These are phyloP conservation scores for Endocladia muricata DNA, from an alignment of 31 red algal genomes.

Conservation along the genomic window DNA sequence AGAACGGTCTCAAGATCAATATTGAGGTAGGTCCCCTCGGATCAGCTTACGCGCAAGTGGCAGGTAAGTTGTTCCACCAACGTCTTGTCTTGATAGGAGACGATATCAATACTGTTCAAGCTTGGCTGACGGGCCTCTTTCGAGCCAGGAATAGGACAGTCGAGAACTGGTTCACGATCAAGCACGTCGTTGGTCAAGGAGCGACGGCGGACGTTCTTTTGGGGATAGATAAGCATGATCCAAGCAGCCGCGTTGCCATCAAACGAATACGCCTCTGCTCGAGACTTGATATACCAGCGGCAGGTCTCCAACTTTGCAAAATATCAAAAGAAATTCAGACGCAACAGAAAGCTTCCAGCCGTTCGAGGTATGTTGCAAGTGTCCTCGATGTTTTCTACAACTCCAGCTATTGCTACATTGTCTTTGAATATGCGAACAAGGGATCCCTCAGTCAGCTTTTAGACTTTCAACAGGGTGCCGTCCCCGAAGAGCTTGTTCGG, in stretches of 20 bases:
- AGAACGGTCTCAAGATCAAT: conserved; percentile 19
- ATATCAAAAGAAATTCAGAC: conserved; percentile 52
- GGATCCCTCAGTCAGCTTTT: conserved; percentile 53
- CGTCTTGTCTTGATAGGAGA: conserved; percentile 17
- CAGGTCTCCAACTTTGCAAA: conserved; percentile 10
- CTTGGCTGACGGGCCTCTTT: conserved; percentile 38
- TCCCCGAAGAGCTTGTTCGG: conserved; percentile 36
- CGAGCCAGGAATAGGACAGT: conserved; percentile 31
- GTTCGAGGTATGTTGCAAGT: conserved; percentile 32
- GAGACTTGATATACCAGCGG: neutral
- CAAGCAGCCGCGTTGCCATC: neutral
- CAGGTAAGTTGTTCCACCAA: neutral
- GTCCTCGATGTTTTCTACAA: conserved; percentile 64
- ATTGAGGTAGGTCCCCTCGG: conserved; percentile 40
- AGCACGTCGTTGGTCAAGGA: conserved; percentile 21
- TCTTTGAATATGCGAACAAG: conserved; percentile 44
- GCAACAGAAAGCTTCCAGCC: conserved; percentile 55
- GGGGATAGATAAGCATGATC: neutral
- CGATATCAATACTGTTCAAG: conserved; percentile 14
- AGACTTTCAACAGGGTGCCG: conserved; percentile 14
- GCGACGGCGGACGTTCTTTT: conserved; percentile 29
- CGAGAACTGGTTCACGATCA: conserved; percentile 25
- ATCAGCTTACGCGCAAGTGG: conserved; percentile 13
- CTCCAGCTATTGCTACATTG: conserved; percentile 38
- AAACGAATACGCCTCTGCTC: neutral